Base-by-base conservation (phyloP, 2,329 filamentous ascomycete genomes). In the Ophiosphaerella narmari region DNA sequence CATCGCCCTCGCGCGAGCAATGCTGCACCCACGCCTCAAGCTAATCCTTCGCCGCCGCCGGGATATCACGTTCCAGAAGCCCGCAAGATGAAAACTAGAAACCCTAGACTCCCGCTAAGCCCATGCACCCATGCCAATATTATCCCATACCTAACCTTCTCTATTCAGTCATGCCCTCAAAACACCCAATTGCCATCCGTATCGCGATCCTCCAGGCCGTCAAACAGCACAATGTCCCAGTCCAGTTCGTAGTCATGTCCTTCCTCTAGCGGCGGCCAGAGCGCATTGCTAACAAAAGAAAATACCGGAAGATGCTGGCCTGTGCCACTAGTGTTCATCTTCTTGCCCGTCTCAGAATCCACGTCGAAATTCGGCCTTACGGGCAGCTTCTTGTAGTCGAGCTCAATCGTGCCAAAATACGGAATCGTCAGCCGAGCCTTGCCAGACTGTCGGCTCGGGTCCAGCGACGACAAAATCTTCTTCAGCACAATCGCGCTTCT, bases 101-200 rank as follows among this genome's bases (percentile, higher is more conserved):
- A 38, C 34, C 13, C 45, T 14, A 36, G 29, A 39, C 36, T 24
- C 24, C 40, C 41, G 42, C 47, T 49, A 53, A 44, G 23, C 14
- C 26, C 24, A 47, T 24, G 34, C 24, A 43, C 24, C 38, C 39
- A 43, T 42, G 33, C 26, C 46, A 21, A 36, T 29, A 32, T 13
- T 13, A 48, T 52, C 45, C 44, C 29, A 37, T 21, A 18, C 43
- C 38, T 5, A 21, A 35, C 13, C 29, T 40, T 31, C 9, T 11
- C 21, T 13, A 18, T 34, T 16, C 40, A 13, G 8, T 13, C 16
- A 24, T 12, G 2, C 23, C 21, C 34, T 60, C 44, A 68, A 51
- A 71, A 71, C 39, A 71, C 52, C 70, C 70, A 72, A 23, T 71
- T 71, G 7, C 68, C 68, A 24, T 71, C 66, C 2, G 57, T 63